Base-by-base conservation (phyloP, 148 eudicot species). In the Dysphania ambrosioides region DNA sequence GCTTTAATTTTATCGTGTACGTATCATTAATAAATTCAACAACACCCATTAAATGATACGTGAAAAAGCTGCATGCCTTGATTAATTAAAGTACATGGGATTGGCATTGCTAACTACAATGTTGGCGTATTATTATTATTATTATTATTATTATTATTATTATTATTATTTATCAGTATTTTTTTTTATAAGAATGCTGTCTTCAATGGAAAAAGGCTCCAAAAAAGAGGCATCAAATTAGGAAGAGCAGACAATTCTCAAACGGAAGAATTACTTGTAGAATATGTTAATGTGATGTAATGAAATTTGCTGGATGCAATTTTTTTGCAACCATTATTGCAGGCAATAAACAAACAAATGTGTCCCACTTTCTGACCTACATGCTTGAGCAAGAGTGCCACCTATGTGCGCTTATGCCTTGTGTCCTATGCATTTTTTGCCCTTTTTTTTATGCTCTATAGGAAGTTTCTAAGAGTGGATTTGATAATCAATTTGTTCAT, bases 291-390 rank as follows among this genome's bases (percentile, higher is more conserved):
- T 13, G 18, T 66, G 7, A 67, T 67, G 53, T 36, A 24, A 24
- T 30, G 23, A 67, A 65, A 27, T 68, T 69, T 58, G 3, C 13
- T 2, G 49, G 8, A 38, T 59, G 21, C 40, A 4, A 41, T 15
- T 40, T 29, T 23, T 42, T 9, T 9, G 49, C 72, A n/a, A 66
- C n/a, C n/a, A n/a, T n/a, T n/a, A n/a, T n/a, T n/a, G n/a, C n/a
- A n/a, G n/a, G n/a, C n/a, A 42, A 27, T 38, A 70, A 53, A 53
- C 8, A n/a, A 53, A 70, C 19, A 29, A 68, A 31, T 8, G 73
- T 31, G 73, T 11, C 73, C 72, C 60, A 51, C 57, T n/a, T 49
- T 49, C 31, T 69, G 59, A 69, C 72, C 72, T 69, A 69, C 23
- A 31, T 32, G n/a, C n/a, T n/a, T n/a, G n/a, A n/a, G n/a, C n/a